phyloP scores from a whole-genome alignment of 164 flowering plant genomes.

The Umbellularia californica region DNA sequence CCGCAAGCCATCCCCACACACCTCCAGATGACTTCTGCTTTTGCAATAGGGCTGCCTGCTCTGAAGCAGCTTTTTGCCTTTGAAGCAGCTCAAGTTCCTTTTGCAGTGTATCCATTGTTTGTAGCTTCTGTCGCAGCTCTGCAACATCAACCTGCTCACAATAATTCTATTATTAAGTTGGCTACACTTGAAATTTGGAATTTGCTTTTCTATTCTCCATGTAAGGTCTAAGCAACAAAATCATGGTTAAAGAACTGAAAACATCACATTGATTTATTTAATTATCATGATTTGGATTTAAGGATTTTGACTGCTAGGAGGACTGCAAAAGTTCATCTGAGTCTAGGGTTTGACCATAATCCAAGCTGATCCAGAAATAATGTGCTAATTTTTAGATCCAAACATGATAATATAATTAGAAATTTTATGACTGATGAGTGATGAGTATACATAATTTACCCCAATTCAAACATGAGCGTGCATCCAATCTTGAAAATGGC shows the following conservation, averaged over 20 bases:
- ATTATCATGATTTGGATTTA: neutral
- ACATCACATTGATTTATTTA: neutral
- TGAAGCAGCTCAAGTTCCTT: constrained; percentile 89
- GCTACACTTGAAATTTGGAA: neutral
- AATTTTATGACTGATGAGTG: too few relatives aligned
- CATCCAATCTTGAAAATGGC: too few relatives aligned
- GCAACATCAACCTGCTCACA: constrained; percentile 86
- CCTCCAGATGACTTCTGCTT: constrained; percentile 73
- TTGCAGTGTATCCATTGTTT: constrained; percentile 74
- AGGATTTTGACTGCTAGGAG: neutral
- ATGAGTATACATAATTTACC: too few relatives aligned
- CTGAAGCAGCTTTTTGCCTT: constrained; percentile 90
- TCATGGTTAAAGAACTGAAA: too few relatives aligned
- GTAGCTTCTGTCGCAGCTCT: constrained; percentile 83
- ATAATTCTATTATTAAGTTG: neutral
- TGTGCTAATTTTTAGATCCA: too few relatives aligned
- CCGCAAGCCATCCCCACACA: constrained; percentile 98
- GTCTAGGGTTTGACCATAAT: neutral
- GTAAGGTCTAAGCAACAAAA: too few relatives aligned
- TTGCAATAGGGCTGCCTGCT: constrained; percentile 57
- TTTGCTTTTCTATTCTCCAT: neutral
- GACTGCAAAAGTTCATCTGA: too few relatives aligned
- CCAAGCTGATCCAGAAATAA: neutral
- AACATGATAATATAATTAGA: too few relatives aligned
- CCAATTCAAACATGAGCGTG: too few relatives aligned